Base-by-base conservation (phyloP, 495 filamentous ascomycete genomes). In the Massariosphaeria phaeospora region DNA sequence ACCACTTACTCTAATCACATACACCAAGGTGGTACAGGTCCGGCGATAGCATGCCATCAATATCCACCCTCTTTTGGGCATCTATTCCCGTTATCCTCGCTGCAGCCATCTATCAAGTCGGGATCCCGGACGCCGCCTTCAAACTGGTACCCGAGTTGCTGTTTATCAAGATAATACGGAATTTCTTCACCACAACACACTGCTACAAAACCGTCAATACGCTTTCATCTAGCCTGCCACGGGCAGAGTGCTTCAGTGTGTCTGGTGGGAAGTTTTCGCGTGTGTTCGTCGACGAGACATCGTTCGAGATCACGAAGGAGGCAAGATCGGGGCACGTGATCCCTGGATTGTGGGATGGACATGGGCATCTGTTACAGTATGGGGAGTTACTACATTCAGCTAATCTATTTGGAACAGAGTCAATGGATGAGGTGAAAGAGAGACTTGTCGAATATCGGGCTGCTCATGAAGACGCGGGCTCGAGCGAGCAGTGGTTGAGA, bases 331-430 rank as follows among this genome's bases (percentile, higher is more conserved):
- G 79, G 6, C 70, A 74, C 52, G 77, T 74, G 1, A 66, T 82
- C 39, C 82, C 82, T 0, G 82, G 82, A 0, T 63, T 85, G 3
- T 84, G 81, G 76, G 82, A 85, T 52, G 80, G 78, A 0, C 82
- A 85, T 52, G 82, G 80, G 0, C 82, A 85, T 61, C 58, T 84
- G 52, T 55, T 83, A 20, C 73, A 72, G 55, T 84, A 82, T 63
- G 82, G 82, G 17, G 80, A 85, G 66, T 82, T 83, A 57, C 62
- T 84, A 53, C 73, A 80, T 54, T 77, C 75, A 29, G 82, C 78
- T 0, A 73, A 79, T 48, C 60, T 85, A 8, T 84, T 83, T 61
- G 81, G 78, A 0, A 67, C 75, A 0, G 47, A 59, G 23, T 76
- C 77, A 24, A 65, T 77, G 38, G 69, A 69, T 1, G 78, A 81